Percentiles rank a stretch among this genome's conserved stretches.
phyloP scores from a whole-genome alignment of 2,329 filamentous ascomycete genomes.

The Aspergillus neotritici region DNA sequence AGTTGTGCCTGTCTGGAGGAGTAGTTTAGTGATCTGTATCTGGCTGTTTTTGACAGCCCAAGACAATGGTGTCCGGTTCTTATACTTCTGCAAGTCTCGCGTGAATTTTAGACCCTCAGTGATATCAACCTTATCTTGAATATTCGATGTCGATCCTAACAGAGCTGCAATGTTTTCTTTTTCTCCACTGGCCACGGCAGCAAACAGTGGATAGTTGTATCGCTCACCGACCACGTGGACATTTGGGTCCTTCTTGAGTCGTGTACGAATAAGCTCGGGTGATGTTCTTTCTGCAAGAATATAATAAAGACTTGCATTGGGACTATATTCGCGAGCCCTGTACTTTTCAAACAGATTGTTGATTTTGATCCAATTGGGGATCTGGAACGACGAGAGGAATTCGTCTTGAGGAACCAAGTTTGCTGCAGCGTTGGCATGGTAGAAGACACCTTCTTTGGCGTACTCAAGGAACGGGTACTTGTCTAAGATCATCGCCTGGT shows the following conservation, averaged over 20 bases:
- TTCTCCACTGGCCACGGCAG: constrained; percentile 10
- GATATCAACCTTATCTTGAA: constrained; percentile 7
- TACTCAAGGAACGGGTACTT: constrained; percentile 38
- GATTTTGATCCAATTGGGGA: constrained; percentile 25
- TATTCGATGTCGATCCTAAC: constrained; percentile 3
- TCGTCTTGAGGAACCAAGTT: constrained; percentile 12
- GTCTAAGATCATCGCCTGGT: background rate
- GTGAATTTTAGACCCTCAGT: constrained; percentile 6
- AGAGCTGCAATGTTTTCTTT: constrained; percentile 8
- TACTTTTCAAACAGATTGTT: constrained; percentile 32
- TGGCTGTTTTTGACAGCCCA: constrained; percentile 9
- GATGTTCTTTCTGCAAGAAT: constrained; percentile 14
- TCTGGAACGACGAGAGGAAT: constrained; percentile 24
- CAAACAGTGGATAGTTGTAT: constrained; percentile 14
- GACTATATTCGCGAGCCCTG: constrained; percentile 22
- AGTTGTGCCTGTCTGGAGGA: constrained; percentile 2
- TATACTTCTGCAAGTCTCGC: constrained; percentile 5
- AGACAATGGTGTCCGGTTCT: constrained; percentile 8
- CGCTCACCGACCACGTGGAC: constrained; percentile 5
- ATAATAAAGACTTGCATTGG: constrained; percentile 6
- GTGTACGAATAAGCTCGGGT: constrained; percentile 7
- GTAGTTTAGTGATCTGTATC: constrained; percentile 4
- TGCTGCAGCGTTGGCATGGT: constrained; percentile 23
- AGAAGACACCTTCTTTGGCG: constrained; percentile 21
- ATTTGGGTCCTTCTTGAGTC: background rate